phyloP scores from a whole-genome alignment of 345 rosid genomes.

The Citrus sinensis region DNA sequence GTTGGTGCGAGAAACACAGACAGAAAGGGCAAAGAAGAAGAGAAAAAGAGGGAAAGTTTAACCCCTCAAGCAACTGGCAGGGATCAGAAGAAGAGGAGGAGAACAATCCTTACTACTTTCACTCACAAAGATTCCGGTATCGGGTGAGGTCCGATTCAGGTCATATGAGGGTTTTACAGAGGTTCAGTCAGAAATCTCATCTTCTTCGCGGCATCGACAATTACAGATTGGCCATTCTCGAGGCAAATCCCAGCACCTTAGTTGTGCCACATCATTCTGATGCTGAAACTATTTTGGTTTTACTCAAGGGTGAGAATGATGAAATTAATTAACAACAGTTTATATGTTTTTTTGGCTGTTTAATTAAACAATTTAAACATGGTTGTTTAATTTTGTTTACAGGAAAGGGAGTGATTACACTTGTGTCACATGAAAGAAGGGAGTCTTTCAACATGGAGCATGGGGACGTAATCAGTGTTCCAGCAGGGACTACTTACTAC shows the following conservation, averaged over 20 bases:
- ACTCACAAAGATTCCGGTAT: too few species aligned
- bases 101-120: too few species aligned
- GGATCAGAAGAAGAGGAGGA: too few species aligned
- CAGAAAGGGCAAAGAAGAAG: background rate
- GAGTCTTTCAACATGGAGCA: slow-evolving; percentile 26
- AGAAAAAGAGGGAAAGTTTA: background rate
- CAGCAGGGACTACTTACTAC: slow-evolving; percentile 32
- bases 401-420: slow-evolving; percentile 33
- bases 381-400: background rate
- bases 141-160: too few species aligned
- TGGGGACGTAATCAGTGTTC: slow-evolving; percentile 42
- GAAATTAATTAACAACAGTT: too few species aligned
- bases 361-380: background rate
- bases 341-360: too few species aligned
- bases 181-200: slow-evolving; percentile 35
- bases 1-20: background rate
- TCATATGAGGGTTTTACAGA: too few species aligned
- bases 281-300: slow-evolving; percentile 32
- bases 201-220: slow-evolving; percentile 45
- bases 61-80: too few species aligned
- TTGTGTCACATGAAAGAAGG: slow-evolving; percentile 27
- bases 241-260: slow-evolving; percentile 43
- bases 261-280: slow-evolving; percentile 42
- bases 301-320: slow-evolving; percentile 29
- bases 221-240: slow-evolving; percentile 26